phyloP scores from a whole-genome alignment of 805 yeast species.

The Schizosaccharomyces octosporus region DNA sequence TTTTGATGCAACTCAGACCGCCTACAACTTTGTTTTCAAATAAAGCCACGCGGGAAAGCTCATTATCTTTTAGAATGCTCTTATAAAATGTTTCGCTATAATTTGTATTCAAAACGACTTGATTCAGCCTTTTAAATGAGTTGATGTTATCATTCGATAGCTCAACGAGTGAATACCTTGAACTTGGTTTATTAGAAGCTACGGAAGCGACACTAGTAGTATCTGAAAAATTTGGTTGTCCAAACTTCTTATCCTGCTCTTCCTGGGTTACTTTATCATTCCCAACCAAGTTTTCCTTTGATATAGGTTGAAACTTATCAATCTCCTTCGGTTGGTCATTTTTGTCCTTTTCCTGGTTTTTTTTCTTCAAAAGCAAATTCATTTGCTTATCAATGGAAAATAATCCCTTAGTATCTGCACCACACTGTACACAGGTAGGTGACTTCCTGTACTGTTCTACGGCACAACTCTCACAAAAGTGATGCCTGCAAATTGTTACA shows the following conservation, averaged over 20 bases:
- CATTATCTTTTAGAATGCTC: constrained; percentile 23
- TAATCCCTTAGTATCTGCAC: constrained; percentile 33
- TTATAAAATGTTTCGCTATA: constrained; percentile 31
- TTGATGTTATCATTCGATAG: constrained; percentile 21
- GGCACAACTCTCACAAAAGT: constrained; percentile 41
- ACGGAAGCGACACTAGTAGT: background rate
- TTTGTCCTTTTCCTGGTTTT: background rate
- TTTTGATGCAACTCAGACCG: constrained; percentile 29
- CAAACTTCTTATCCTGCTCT: background rate
- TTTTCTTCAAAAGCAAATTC: constrained; percentile 7
- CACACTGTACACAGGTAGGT: constrained; percentile 32
- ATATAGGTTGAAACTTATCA: no score
- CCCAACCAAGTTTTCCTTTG: background rate
- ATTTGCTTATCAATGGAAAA: constrained; percentile 27
- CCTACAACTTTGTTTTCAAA: constrained; percentile 66
- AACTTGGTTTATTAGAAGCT: background rate
- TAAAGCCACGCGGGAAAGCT: constrained; percentile 28
- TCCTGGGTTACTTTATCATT: background rate
- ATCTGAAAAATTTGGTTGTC: background rate
- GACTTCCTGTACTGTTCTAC: constrained; percentile 20
- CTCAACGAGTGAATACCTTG: background rate
- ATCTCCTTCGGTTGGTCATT: background rate
- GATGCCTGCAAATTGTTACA: constrained; percentile 35
- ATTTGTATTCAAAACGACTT: constrained; percentile 24
- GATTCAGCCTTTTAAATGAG: constrained; percentile 30